Conservation (phyloP, 75 land plant species). For the Sequoia sempervirens region DNA sequence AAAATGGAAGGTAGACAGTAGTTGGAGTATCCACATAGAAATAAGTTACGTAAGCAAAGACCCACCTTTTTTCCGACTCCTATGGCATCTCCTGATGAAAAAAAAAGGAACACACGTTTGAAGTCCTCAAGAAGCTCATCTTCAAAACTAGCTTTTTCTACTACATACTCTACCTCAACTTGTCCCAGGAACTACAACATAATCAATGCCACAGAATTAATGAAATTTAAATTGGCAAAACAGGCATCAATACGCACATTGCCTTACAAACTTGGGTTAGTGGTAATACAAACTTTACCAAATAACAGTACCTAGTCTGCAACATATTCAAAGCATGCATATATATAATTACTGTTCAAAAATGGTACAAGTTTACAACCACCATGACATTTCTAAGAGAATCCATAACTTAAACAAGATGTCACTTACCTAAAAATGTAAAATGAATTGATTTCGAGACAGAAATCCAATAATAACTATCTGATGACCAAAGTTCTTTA, state of each 20-base stretch:
- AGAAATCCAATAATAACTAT: neutral
- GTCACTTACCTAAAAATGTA: neutral
- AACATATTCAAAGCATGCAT: neutral
- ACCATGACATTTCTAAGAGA: neutral
- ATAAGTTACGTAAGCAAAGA: neutral
- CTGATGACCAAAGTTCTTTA: neutral
- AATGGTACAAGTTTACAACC: neutral
- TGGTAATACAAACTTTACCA: neutral
- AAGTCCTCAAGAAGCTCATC: conserved; percentile 65
- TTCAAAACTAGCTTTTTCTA: conserved; percentile 62
- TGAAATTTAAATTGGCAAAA: neutral
- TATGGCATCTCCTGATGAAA: conserved; percentile 38
- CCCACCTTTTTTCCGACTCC: conserved; percentile 32
- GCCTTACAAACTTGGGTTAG: neutral
- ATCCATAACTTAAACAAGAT: neutral
- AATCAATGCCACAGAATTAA: neutral
- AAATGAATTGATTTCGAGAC: neutral
- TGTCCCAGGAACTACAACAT: conserved; percentile 21
- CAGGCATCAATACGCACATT: neutral
- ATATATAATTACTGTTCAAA: neutral
- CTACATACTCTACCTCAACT: conserved; percentile 76
- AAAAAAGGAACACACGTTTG: conserved; percentile 71
- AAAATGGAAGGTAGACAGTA: neutral
- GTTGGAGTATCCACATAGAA: neutral
- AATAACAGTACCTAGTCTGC: neutral